phyloP scores from a whole-genome alignment of 2,329 filamentous ascomycete genomes.

The Diaporthe capsici region DNA sequence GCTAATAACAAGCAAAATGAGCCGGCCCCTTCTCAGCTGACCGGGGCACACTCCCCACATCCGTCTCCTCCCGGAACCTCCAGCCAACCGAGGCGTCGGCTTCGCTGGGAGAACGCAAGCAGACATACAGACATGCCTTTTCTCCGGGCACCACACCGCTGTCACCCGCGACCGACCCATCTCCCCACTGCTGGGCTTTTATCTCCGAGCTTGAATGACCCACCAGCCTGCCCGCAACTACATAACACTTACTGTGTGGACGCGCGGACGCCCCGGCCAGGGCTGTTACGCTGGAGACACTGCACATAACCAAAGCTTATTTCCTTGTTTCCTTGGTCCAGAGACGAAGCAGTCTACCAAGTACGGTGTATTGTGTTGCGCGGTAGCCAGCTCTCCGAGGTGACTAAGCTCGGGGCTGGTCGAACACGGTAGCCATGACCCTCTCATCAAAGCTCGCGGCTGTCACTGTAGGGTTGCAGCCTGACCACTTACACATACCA shows the following conservation, averaged over 20 bases:
- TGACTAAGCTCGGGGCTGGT: constrained; percentile 5
- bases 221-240: not conserved
- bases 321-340: constrained; percentile 7
- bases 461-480: constrained; percentile 7
- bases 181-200: constrained; percentile 26
- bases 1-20: constrained; percentile 33
- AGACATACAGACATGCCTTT: not conserved
- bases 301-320: constrained; percentile 19
- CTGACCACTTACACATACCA: constrained; percentile 19
- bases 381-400: not conserved
- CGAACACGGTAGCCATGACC: constrained; percentile 16
- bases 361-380: not conserved
- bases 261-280: constrained; percentile 6
- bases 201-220: constrained; percentile 9
- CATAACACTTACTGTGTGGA: not conserved
- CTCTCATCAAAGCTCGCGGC: constrained; percentile 34
- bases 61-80: constrained; percentile 13
- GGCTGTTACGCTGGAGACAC: not conserved
- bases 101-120: not conserved
- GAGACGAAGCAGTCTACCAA: not conserved
- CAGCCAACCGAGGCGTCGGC: constrained; percentile 30
- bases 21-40: constrained; percentile 28
- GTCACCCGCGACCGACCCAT: constrained; percentile 24
- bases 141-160: constrained; percentile 11
- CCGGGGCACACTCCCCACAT: not conserved